Evolutionary conservation across 306 rosid species (phyloP).

Genomic region (Alnus rubra): DNA sequence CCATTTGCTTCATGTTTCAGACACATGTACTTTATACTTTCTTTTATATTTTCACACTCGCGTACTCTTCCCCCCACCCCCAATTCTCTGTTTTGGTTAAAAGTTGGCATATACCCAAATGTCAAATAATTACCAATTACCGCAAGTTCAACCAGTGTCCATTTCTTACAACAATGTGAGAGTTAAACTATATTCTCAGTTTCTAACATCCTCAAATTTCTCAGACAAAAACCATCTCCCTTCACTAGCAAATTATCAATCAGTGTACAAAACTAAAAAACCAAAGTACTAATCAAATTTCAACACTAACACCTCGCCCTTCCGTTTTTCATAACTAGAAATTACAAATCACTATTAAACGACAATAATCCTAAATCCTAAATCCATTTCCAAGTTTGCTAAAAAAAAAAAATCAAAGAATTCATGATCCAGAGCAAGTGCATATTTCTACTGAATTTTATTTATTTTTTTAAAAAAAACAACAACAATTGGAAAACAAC

Average conservation of each 20-base stretch:
- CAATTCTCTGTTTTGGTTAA: background rate
- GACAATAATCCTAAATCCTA: background rate
- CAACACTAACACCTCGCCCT: background rate
- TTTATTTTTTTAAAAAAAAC: background rate
- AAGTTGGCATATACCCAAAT: background rate
- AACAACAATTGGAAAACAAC: background rate
- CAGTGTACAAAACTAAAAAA: background rate
- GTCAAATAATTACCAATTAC: background rate
- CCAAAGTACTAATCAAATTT: too few relatives aligned
- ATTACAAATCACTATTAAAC: background rate
- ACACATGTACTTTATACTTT: background rate
- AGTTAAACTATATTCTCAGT: background rate
- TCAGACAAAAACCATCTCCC: background rate
- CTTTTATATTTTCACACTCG: background rate
- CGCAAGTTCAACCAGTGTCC: background rate
- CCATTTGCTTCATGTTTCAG: too few relatives aligned
- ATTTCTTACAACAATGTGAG: background rate
- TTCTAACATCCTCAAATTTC: background rate
- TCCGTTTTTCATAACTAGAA: background rate
- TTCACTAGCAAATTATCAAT: background rate
- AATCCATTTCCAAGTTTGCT: background rate
- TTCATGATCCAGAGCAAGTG: background rate
- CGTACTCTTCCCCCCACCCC: background rate
- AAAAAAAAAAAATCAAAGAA: background rate
- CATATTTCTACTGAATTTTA: background rate